Evolutionary conservation across 148 eudicot genomes (phyloP).

Genomic region (Suaeda aralocaspica): DNA sequence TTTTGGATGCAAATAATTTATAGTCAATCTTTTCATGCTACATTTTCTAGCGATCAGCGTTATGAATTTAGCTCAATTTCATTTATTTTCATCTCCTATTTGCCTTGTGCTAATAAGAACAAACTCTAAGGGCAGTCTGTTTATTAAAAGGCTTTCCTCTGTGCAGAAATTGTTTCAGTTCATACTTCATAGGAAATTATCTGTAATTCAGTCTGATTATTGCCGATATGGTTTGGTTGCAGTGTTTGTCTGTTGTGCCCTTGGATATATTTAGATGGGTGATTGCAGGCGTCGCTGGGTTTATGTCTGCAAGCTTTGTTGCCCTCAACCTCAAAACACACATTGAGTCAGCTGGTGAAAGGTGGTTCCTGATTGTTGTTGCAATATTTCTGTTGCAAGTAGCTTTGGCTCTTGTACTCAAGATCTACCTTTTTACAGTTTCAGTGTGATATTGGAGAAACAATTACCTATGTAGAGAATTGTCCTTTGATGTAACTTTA

Average conservation of each 20-base stretch:
- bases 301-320: conserved; percentile 94
- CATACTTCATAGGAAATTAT: not conserved
- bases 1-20: not conserved
- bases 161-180: not conserved
- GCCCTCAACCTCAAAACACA: conserved; percentile 86
- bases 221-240: conserved; percentile 27
- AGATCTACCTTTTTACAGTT: conserved; percentile 68
- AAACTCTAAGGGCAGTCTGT: not conserved
- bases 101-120: not conserved
- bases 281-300: conserved; percentile 85
- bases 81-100: too few relatives aligned
- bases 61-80: not conserved
- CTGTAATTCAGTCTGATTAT: conserved; percentile 5
- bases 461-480: not conserved
- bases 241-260: conserved; percentile 87
- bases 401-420: conserved; percentile 76
- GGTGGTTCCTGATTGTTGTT: conserved; percentile 90
- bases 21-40: not conserved
- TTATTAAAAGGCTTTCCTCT: not conserved
- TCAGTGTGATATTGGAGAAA: conserved; percentile 33
- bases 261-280: conserved; percentile 79
- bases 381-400: conserved; percentile 90
- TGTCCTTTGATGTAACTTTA: conserved; percentile 15
- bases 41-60: not conserved
- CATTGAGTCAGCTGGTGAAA: conserved; percentile 82